phyloP scores from a whole-genome alignment of 163 green algal genomes.

The Chlamydomonas reinhardtii region DNA sequence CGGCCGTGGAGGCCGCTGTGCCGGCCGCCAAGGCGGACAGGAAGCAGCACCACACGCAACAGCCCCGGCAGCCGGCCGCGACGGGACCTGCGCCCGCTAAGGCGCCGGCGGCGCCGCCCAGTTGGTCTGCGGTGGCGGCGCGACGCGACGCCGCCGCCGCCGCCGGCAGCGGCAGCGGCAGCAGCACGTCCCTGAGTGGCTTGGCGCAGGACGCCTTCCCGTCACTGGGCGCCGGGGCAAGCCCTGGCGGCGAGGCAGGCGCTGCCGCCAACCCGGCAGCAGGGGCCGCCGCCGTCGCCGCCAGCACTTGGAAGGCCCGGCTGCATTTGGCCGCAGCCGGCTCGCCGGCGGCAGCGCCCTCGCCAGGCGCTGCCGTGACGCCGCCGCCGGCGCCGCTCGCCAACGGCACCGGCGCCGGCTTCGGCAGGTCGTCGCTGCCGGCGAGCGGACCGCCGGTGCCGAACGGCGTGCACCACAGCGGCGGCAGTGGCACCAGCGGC shows the following conservation, averaged over 20 bases:
- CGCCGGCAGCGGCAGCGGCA: not conserved
- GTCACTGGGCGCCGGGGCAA: not conserved
- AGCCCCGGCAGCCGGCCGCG: not conserved
- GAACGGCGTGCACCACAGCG: not conserved
- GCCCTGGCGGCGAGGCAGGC: no score
- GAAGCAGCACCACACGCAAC: not conserved
- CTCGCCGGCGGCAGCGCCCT: not conserved
- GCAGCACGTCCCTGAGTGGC: not conserved
- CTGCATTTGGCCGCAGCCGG: slow-evolving; percentile 5
- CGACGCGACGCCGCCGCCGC: slow-evolving; percentile 3
- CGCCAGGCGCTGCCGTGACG: not conserved
- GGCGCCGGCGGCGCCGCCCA: slow-evolving; percentile 7
- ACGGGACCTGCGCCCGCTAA: not conserved
- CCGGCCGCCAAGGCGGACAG: not conserved
- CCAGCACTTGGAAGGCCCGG: slow-evolving; percentile 18
- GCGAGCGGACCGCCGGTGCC: no score
- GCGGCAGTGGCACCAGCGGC: not conserved
- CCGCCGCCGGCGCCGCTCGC: not conserved
- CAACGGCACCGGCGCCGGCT: slow-evolving; percentile 3
- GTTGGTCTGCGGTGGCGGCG: slow-evolving; percentile 31
- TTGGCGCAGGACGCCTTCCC: slow-evolving; percentile 6
- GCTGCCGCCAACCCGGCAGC: not conserved
- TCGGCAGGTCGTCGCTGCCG: no score
- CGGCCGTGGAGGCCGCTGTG: not conserved
- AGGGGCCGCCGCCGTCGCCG: not conserved